A percentile compares a stretch with the other conserved stretches of the same genome.
phyloP scores from a whole-genome alignment of 1,139 yeast genomes.

The Zygoascus sp. region DNA sequence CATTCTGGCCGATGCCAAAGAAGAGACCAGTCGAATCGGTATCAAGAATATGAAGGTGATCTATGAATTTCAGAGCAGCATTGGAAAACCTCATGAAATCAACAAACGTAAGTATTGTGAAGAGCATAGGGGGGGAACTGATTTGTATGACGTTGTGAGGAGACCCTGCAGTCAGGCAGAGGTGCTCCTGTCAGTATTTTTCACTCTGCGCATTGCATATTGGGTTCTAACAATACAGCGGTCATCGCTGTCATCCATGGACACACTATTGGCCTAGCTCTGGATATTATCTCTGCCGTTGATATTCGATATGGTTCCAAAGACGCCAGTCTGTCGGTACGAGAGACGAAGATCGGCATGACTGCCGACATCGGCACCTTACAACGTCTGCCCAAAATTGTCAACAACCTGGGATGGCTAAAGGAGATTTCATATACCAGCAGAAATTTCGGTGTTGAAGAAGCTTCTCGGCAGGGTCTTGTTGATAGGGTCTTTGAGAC shows the following conservation, averaged over 20 bases:
- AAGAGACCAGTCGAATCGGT: constrained; percentile 37
- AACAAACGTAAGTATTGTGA: constrained; percentile 30
- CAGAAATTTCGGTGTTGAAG: constrained; percentile 49
- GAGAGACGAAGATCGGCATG: constrained; percentile 70
- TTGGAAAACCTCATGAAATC: constrained; percentile 33
- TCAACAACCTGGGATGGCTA: constrained; percentile 55
- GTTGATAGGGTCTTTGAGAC: constrained; percentile 47
- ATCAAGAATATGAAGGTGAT: constrained; percentile 32
- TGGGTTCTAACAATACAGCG: constrained; percentile 29
- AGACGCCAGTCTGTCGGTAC: constrained; percentile 54
- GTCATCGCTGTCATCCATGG: constrained; percentile 48
- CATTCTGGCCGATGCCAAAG: constrained; percentile 25
- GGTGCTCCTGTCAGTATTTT: no score
- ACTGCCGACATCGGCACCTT: constrained; percentile 78
- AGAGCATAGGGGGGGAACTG: no score
- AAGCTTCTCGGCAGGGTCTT: constrained; percentile 54
- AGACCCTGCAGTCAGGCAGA: no score
- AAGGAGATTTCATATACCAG: constrained; percentile 65
- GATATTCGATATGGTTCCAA: constrained; percentile 55
- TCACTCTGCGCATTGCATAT: not conserved
- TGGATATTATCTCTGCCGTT: constrained; percentile 59
- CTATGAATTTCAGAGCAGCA: constrained; percentile 53
- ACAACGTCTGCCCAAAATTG: constrained; percentile 58
- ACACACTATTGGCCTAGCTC: constrained; percentile 54
- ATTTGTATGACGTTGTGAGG: no score